phyloP scores from a whole-genome alignment of 2,329 filamentous ascomycete genomes.

The Trichoderma hamatum region DNA sequence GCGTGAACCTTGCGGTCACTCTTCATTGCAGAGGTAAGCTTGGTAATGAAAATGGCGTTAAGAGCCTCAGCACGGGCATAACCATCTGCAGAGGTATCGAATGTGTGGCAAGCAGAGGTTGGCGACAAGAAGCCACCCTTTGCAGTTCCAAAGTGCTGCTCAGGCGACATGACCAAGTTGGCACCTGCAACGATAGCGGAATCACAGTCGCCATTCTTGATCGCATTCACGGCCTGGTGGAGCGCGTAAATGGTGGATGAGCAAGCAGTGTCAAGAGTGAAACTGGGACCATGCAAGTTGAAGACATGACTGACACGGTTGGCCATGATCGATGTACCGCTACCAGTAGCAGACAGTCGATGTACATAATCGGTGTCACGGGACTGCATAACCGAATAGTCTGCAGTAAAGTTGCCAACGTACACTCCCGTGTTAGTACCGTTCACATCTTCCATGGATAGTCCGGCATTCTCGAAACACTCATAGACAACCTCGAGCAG shows the following conservation, averaged over 20 bases:
- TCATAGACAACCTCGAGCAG: slow-evolving; percentile 39
- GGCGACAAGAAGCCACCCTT: slow-evolving; percentile 30
- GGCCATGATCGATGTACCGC: slow-evolving; percentile 36
- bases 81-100: slow-evolving; percentile 39
- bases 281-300: slow-evolving; percentile 37
- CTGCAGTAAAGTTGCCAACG: slow-evolving; percentile 26
- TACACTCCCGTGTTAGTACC: slow-evolving; percentile 25
- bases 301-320: slow-evolving; percentile 40
- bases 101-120: slow-evolving; percentile 36
- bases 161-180: slow-evolving; percentile 39
- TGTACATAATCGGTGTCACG: slow-evolving; percentile 28
- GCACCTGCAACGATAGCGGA: slow-evolving; percentile 41
- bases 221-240: slow-evolving; percentile 32
- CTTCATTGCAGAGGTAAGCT: slow-evolving; percentile 35
- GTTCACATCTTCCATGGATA: slow-evolving; percentile 17
- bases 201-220: slow-evolving; percentile 40
- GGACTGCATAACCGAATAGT: slow-evolving; percentile 29
- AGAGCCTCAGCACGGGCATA: slow-evolving; percentile 40
- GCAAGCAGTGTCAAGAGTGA: slow-evolving; percentile 39
- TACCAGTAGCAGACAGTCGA: slow-evolving; percentile 32
- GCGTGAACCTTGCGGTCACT: slow-evolving; percentile 30
- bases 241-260: slow-evolving; percentile 39
- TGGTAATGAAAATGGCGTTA: slow-evolving; percentile 38
- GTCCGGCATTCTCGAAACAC: slow-evolving; percentile 30
- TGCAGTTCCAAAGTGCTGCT: slow-evolving; percentile 30